These are phyloP conservation scores for Aegilops tauschii DNA, from an alignment of 176 grass and related monocot genomes.

Conservation along the genomic window DNA sequence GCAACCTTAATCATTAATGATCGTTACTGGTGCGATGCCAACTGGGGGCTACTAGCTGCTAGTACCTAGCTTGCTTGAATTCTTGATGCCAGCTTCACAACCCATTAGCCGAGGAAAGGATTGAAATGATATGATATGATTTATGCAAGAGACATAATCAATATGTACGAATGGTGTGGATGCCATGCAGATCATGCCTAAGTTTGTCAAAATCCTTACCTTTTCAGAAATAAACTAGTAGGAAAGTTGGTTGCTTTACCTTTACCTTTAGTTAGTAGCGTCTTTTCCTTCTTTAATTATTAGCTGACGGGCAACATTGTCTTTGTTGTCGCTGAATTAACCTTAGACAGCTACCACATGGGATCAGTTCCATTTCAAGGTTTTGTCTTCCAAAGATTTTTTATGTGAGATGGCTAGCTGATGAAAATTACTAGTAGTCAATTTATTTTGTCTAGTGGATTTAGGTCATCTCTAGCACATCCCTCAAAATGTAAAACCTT, in stretches of 20 bases:
- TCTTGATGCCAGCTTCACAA: constrained; percentile 18
- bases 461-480: too few species aligned
- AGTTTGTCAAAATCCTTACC: not conserved
- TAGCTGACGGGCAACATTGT: constrained; percentile 7
- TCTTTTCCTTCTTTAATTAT: constrained; percentile 34
- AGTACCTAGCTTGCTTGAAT: not conserved
- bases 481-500: too few species aligned
- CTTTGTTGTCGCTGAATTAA: constrained; percentile 18
- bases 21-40: constrained; percentile 28
- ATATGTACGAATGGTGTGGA: not conserved
- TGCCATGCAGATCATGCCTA: constrained; percentile 34
- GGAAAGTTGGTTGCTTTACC: constrained; percentile 41
- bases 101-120: constrained; percentile 18
- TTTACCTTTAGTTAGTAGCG: constrained; percentile 55
- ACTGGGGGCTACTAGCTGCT: not conserved
- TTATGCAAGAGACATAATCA: not conserved
- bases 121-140: not conserved
- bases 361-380: not conserved
- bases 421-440: not conserved
- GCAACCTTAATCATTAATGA: constrained; percentile 25
- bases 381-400: not conserved
- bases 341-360: not conserved
- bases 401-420: not conserved
- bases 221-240: constrained; percentile 25
- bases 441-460: not conserved